These are phyloP conservation scores for Cymodocea nodosa DNA, from an alignment of 116 monocot species.

Conservation along the genomic window DNA sequence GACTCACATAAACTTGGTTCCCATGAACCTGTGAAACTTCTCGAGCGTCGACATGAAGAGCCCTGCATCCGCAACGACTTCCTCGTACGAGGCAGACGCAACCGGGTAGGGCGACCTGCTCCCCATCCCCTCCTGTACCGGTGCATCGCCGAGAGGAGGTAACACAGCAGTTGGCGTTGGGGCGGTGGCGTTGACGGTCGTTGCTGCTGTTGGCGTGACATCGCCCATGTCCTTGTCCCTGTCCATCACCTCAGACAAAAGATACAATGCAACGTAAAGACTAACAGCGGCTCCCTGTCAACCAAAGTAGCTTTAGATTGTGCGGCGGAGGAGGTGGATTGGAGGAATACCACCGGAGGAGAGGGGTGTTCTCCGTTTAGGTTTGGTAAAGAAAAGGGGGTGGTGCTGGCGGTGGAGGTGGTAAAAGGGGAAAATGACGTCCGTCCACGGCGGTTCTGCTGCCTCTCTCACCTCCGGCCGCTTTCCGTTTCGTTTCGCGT, in stretches of 20 bases:
- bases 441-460: too few relatives aligned
- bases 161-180: background rate
- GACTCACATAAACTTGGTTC: conserved; percentile 15
- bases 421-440: too few relatives aligned
- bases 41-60: conserved; percentile 14
- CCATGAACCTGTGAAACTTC: conserved; percentile 12
- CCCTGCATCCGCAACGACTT: conserved; percentile 8
- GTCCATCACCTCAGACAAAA: too few relatives aligned
- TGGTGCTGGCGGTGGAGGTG: too few relatives aligned
- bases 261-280: too few relatives aligned
- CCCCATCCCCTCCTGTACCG: background rate
- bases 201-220: conserved; percentile 1
- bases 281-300: too few relatives aligned
- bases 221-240: background rate
- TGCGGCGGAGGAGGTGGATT: too few relatives aligned
- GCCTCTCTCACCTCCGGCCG: too few relatives aligned
- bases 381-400: conserved; percentile 6
- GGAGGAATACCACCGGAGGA: too few relatives aligned
- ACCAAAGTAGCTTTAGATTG: background rate
- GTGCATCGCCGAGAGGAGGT: background rate
- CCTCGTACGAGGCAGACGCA: conserved; percentile 5
- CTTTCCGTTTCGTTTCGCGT: too few relatives aligned
- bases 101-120: background rate
- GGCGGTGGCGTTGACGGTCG: background rate
- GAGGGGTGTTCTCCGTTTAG: background rate